phyloP scores from a whole-genome alignment of 441 rosid genomes.

The Aquilaria agallochum region DNA sequence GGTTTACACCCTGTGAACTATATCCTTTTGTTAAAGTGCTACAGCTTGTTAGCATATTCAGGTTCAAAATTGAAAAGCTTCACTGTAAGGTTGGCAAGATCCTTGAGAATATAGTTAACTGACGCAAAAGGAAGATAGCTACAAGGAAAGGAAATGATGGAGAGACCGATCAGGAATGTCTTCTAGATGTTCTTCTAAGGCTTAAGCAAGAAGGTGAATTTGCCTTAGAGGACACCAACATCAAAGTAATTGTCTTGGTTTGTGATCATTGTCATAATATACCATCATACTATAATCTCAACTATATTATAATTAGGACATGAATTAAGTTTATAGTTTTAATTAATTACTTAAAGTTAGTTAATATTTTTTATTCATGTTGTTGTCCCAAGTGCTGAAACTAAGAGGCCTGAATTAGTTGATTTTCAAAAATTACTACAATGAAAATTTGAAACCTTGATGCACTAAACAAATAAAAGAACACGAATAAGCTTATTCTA shows the following conservation, averaged over 20 bases:
- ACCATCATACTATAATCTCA: too few species aligned
- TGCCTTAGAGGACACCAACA: background rate
- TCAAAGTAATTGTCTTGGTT: slow-evolving; percentile 14
- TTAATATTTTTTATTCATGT: too few species aligned
- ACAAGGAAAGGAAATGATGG: background rate
- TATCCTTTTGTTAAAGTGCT: slow-evolving; percentile 27
- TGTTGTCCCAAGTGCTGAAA: too few species aligned
- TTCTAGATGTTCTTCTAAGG: slow-evolving; percentile 11
- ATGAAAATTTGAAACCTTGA: too few species aligned
- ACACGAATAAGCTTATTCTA: too few species aligned
- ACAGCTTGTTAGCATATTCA: slow-evolving; percentile 17
- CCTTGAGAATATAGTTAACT: slow-evolving; percentile 18
- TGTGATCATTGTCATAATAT: background rate
- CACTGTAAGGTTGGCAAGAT: slow-evolving; percentile 14
- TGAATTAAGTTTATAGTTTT: too few species aligned
- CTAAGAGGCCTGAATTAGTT: too few species aligned
- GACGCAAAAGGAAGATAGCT: slow-evolving; percentile 9
- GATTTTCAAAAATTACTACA: too few species aligned
- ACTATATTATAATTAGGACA: too few species aligned
- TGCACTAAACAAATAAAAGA: too few species aligned
- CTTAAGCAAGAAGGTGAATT: slow-evolving; percentile 3
- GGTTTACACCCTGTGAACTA: slow-evolving; percentile 23
- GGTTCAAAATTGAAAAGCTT: slow-evolving; percentile 8
- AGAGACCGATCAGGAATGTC: too few species aligned
- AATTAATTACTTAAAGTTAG: background rate